A percentile compares a stretch with the other conserved stretches of the same genome.
Evolutionary conservation across 352 stramenopile genomes (phyloP).

Genomic region (Albugo candida): DNA sequence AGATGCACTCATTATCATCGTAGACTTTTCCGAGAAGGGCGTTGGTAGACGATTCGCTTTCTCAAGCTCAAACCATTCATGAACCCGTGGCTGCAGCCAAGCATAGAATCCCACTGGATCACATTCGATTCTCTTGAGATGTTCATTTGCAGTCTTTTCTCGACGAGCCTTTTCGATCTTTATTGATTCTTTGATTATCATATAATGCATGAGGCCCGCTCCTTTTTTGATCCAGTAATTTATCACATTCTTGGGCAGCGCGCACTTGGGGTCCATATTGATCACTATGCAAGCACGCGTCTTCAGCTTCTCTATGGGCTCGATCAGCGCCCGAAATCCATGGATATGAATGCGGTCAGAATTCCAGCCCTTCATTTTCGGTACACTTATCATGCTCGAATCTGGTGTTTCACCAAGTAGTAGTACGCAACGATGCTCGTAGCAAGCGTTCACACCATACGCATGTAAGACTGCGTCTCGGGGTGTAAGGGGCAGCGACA

Average conservation of each 20-base stretch:
- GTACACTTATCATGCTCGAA: slow-evolving; percentile 17
- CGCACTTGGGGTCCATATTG: slow-evolving; percentile 63
- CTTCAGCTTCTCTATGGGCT: slow-evolving; percentile 45
- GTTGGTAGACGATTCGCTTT: slow-evolving; percentile 15
- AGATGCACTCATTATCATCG: too few species aligned
- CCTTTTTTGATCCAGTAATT: slow-evolving; percentile 77
- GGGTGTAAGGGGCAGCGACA: slow-evolving; percentile 51
- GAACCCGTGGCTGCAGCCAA: slow-evolving; percentile 42
- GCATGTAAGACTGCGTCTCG: slow-evolving; percentile 45
- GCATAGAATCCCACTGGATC: slow-evolving; percentile 62
- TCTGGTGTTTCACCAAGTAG: slow-evolving; percentile 34
- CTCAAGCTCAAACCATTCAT: slow-evolving; percentile 41
- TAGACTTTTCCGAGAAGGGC: not conserved
- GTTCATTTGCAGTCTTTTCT: slow-evolving; percentile 33
- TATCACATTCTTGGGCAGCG: slow-evolving; percentile 39
- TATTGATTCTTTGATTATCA: slow-evolving; percentile 56
- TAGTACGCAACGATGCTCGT: slow-evolving; percentile 49
- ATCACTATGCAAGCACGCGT: slow-evolving; percentile 49
- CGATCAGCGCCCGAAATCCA: slow-evolving; percentile 51
- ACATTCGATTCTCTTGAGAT: slow-evolving; percentile 31
- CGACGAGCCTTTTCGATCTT: slow-evolving; percentile 14
- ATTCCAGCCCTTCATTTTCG: slow-evolving; percentile 43
- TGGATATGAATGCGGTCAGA: slow-evolving; percentile 50
- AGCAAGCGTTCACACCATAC: slow-evolving; percentile 62
- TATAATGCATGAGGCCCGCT: slow-evolving; percentile 47